Percentiles rank a stretch among this genome's conserved stretches.
Conservation (phyloP, 371 early-diverging fungal genomes). For the Actinomortierella ambigua region DNA sequence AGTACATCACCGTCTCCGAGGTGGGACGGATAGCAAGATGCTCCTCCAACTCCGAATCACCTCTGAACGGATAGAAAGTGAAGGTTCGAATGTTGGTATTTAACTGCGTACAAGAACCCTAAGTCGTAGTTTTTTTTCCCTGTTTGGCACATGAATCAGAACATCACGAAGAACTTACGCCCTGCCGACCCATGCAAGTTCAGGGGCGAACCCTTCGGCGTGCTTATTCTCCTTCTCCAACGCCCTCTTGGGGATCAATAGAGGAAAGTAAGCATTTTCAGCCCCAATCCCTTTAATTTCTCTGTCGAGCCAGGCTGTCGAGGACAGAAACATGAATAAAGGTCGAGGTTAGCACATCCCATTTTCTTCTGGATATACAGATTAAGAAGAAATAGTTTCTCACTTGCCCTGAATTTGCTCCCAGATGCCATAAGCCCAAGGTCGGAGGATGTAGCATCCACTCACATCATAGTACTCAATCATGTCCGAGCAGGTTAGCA, state of each 20-base stretch:
- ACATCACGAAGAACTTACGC: too few species aligned
- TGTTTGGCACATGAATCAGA: too few species aligned
- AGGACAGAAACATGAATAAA: too few species aligned
- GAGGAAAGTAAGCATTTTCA: constrained; percentile 98
- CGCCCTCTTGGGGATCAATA: constrained; percentile 92
- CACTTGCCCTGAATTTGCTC: constrained; percentile 80
- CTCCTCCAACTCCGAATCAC: constrained; percentile 89
- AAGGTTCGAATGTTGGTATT: too few species aligned
- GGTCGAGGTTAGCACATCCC: too few species aligned
- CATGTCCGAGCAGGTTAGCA: constrained; percentile 91
- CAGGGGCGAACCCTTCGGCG: constrained; percentile 98
- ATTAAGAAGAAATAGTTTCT: too few species aligned
- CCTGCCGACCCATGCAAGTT: constrained; percentile 99
- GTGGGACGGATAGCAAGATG: constrained; percentile 99
- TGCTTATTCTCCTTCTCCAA: constrained; percentile 98
- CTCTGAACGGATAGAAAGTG: constrained; percentile 49
- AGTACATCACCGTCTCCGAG: constrained; percentile 99
- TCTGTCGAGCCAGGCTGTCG: constrained; percentile 84
- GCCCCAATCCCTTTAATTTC: constrained; percentile 92
- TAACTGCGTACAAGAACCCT: too few species aligned
- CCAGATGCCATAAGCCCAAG: constrained; percentile 96
- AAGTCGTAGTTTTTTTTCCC: too few species aligned
- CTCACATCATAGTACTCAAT: constrained; percentile 98
- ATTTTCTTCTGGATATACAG: too few species aligned
- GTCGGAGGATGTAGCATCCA: constrained; percentile 99